Evolutionary conservation across 129 eudicot species (phyloP).

Genomic region (Deinandra increscens): DNA sequence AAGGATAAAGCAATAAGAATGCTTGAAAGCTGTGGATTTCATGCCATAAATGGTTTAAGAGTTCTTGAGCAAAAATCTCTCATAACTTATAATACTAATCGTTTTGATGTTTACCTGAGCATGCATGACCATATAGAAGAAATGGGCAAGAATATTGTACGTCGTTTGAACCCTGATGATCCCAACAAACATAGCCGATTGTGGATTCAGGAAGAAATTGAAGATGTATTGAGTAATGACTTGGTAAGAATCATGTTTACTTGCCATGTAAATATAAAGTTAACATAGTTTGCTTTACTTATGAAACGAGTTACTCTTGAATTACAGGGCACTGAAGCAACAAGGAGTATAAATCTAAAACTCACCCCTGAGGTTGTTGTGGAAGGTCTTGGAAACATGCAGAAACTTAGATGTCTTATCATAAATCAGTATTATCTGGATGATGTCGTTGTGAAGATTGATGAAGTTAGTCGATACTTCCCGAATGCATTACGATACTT

Average conservation of each 20-base stretch:
- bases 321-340: slow-evolving; percentile 13
- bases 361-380: not conserved
- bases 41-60: slow-evolving; percentile 25
- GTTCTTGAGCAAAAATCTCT: slow-evolving; percentile 28
- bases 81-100: not conserved
- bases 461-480: slow-evolving; percentile 7
- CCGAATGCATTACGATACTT: slow-evolving; percentile 17
- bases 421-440: not conserved
- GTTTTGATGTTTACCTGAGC: not conserved
- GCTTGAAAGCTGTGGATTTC: slow-evolving; percentile 29
- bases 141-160: slow-evolving; percentile 34
- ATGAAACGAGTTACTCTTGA: not conserved
- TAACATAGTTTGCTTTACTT: not conserved
- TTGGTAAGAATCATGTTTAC: slow-evolving; percentile 13
- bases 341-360: slow-evolving; percentile 1
- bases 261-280: not conserved
- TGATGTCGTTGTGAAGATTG: not conserved
- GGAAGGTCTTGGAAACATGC: slow-evolving; percentile 14
- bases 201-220: slow-evolving; percentile 28
- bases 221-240: slow-evolving; percentile 17
- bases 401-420: slow-evolving; percentile 9
- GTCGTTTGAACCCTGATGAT: not conserved
- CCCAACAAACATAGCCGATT: slow-evolving; percentile 26
- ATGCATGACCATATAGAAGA: slow-evolving; percentile 41
- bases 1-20: not conserved